Evolutionary conservation across 2,329 filamentous ascomycete species (phyloP), one percentile per base, ranked within the genome.

Genomic region (Leptographium wingfieldii): DNA sequence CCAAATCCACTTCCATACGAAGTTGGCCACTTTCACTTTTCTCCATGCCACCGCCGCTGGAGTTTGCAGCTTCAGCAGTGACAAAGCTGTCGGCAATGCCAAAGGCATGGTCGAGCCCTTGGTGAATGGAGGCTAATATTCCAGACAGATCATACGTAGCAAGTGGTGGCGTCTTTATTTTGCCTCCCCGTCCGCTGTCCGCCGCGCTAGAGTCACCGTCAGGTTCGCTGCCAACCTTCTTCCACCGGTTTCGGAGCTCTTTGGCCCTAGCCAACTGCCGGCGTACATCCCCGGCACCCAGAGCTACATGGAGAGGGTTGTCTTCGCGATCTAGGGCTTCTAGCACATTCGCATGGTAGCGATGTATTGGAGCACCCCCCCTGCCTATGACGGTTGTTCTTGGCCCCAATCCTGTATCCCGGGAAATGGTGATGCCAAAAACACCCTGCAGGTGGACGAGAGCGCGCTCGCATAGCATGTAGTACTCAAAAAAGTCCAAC

Each of bases 401-500:
- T 40, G 59, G 46, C 54, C 60, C 43, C 59, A 7, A 52, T 46
- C 31, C 56, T 46, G 51, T 57, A 56, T 65, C 67, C 0, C 73
- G 70, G 0, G 74, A 70, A 0, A 89, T 74, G 0, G 69, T 68
- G 5, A 88, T 76, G 9, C 80, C 82, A 61, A 84, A 86, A 0
- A 88, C 79, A 0, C 77, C 77, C n/a, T 88, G 77, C 0, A 88
- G 73, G 55, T 85, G 80, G 1, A 88, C 84, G 9, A 90, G 75
- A 0, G 85, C 85, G 35, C 87, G 81, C 71, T 90, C 87, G 7
- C 90, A 79, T 43, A 88, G 77, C 57, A 83, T 82, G 72, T 90
- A 90, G 69, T 86, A 90, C 67, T 90, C 87, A 71, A 87, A 84
- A 63, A 90, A 90, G 67, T 90, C 87, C 9, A 90, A 77, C 69